Percentiles rank a stretch among this genome's conserved stretches.
phyloP scores from a whole-genome alignment of 306 rosid genomes.

The Citrullus amarus region DNA sequence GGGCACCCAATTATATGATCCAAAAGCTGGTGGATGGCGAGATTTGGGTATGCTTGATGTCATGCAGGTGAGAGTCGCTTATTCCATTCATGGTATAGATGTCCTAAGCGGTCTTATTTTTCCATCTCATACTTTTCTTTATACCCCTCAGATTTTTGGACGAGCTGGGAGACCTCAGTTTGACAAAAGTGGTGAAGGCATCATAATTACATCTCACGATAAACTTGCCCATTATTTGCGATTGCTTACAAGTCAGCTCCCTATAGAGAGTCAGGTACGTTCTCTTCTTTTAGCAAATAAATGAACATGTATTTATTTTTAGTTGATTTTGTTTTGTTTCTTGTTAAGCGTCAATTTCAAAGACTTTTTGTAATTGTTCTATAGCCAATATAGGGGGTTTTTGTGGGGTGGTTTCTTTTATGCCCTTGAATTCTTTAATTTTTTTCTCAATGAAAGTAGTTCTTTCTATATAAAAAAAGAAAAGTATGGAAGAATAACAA shows the following conservation, averaged over 20 bases:
- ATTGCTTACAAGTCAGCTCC: conserved; percentile 84
- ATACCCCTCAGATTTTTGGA: conserved; percentile 61
- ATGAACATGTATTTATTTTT: neutral
- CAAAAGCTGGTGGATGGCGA: conserved; percentile 98
- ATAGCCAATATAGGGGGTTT: too few relatives aligned
- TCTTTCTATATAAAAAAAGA: too few relatives aligned
- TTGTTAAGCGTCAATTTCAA: too few relatives aligned
- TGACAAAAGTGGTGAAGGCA: conserved; percentile 97
- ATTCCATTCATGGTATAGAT: neutral
- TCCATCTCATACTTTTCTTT: neutral
- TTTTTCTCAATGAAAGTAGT: too few relatives aligned
- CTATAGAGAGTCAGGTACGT: conserved; percentile 92
- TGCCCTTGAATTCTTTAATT: too few relatives aligned
- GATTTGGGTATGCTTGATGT: conserved; percentile 99
- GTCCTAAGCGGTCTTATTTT: neutral
- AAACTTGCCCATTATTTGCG: conserved; percentile 84
- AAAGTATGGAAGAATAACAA: neutral
- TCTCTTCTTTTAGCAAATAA: neutral
- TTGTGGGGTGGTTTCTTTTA: too few relatives aligned
- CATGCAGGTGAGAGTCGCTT: conserved; percentile 60
- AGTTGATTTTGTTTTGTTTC: too few relatives aligned
- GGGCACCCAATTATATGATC: conserved; percentile 96
- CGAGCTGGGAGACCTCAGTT: conserved; percentile 98
- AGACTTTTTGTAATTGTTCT: too few relatives aligned
- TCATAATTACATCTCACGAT: conserved; percentile 89